Evolutionary conservation across 768 basidiomycete genomes (phyloP).

Genomic region (Tricholomella constricta): DNA sequence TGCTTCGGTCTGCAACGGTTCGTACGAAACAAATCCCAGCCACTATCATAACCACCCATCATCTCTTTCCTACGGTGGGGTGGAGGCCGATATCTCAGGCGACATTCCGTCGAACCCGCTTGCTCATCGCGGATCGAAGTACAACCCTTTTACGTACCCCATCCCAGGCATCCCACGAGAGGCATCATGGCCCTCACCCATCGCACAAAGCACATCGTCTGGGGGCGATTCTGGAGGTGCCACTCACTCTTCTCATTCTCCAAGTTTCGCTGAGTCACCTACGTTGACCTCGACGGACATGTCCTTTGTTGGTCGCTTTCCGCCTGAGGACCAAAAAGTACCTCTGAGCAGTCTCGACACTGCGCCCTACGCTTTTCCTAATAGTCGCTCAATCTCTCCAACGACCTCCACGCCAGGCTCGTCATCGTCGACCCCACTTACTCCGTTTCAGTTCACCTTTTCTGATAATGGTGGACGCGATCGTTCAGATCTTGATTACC

Average conservation of each 20-base stretch:
- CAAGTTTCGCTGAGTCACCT: conserved; percentile 60
- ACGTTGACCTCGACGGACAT: conserved; percentile 44
- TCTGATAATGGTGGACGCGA: conserved; percentile 58
- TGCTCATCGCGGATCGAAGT: conserved; percentile 52
- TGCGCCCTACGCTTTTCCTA: conserved; percentile 60
- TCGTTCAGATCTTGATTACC: conserved; percentile 66
- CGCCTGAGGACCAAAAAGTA: conserved; percentile 58
- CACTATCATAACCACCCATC: conserved; percentile 52
- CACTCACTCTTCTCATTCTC: conserved; percentile 50
- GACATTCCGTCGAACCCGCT: conserved; percentile 32
- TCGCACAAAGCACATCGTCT: conserved; percentile 36
- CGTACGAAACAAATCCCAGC: conserved; percentile 43
- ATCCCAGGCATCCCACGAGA: conserved; percentile 38
- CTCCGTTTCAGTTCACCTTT: conserved; percentile 70
- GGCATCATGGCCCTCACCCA: conserved; percentile 38
- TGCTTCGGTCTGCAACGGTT: conserved; percentile 40
- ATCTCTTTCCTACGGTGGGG: conserved; percentile 36
- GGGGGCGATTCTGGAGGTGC: conserved; percentile 43
- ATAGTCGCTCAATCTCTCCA: conserved; percentile 74
- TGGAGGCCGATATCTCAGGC: conserved; percentile 27
- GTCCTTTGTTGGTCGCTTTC: conserved; percentile 29
- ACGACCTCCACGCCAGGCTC: conserved; percentile 61
- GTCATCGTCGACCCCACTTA: conserved; percentile 63
- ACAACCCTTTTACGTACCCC: conserved; percentile 49
- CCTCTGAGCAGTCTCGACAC: conserved; percentile 51